These are phyloP conservation scores for Phytophthora boehmeriae DNA, from an alignment of 352 stramenopile species.

Conservation along the genomic window DNA sequence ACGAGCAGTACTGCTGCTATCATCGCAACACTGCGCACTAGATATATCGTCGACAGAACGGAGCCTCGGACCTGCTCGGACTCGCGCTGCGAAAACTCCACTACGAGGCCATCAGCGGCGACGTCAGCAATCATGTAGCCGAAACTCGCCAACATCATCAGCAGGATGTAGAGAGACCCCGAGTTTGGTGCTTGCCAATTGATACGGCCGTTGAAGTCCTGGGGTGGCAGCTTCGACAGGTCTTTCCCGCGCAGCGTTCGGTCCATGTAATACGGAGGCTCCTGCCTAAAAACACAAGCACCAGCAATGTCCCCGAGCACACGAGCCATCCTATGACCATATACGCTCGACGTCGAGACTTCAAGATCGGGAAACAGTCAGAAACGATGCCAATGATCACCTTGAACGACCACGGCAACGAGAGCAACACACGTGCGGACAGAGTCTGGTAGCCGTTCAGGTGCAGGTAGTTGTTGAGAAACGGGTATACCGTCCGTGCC, in stretches of 20 bases:
- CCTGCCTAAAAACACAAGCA: constrained; percentile 51
- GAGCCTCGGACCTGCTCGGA: constrained; percentile 44
- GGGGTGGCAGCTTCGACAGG: constrained; percentile 44
- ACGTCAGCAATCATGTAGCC: constrained; percentile 48
- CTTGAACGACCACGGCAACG: constrained; percentile 69
- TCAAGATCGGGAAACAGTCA: constrained; percentile 68
- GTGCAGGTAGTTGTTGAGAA: constrained; percentile 78
- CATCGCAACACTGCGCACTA: constrained; percentile 38
- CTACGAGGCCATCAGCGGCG: constrained; percentile 46
- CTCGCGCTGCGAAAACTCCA: constrained; percentile 59
- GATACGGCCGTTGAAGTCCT: constrained; percentile 26
- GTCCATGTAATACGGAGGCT: constrained; percentile 63
- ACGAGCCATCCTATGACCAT: constrained; percentile 73
- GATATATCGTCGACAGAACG: constrained; percentile 45
- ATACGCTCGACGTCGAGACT: constrained; percentile 64
- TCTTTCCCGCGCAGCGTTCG: constrained; percentile 45
- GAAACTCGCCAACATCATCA: constrained; percentile 46
- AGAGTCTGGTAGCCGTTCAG: constrained; percentile 72
- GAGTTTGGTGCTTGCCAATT: constrained; percentile 35
- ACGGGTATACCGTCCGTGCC: constrained; percentile 67
- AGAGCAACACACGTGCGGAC: constrained; percentile 62
- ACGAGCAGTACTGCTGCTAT: constrained; percentile 43
- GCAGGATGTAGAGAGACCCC: constrained; percentile 38
- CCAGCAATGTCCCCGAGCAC: constrained; percentile 55
- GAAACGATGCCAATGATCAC: constrained; percentile 69